Evolutionary conservation across 768 basidiomycete genomes (phyloP).

Genomic region (Cubamyces sp.): DNA sequence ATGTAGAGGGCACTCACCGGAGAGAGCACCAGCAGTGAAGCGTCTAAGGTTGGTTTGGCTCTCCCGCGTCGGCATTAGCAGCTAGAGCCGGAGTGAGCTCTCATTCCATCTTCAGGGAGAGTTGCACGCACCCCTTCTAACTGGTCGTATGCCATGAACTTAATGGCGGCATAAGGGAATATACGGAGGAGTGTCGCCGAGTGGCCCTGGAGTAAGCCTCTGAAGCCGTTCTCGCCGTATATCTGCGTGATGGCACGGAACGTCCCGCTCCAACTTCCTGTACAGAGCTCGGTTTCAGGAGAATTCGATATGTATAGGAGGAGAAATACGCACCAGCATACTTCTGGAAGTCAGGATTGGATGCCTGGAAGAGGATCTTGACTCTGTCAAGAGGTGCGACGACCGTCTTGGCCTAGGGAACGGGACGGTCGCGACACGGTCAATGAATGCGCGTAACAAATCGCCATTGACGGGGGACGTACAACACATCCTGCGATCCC

Average conservation of each 20-base stretch:
- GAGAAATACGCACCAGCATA: slow-evolving; percentile 71
- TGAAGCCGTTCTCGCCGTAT: slow-evolving; percentile 63
- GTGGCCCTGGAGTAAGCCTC: slow-evolving; percentile 94
- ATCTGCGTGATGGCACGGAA: slow-evolving; percentile 78
- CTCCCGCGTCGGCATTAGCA: slow-evolving; percentile 83
- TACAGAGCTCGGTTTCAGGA: slow-evolving; percentile 37
- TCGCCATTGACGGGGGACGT: slow-evolving; percentile 39
- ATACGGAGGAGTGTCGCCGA: slow-evolving; percentile 92
- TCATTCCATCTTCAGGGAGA: background rate
- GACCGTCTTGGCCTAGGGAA: slow-evolving; percentile 82
- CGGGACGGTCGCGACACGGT: slow-evolving; percentile 18
- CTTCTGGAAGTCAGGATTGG: slow-evolving; percentile 91
- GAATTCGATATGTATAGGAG: slow-evolving; percentile 25
- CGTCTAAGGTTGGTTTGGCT: slow-evolving; percentile 78
- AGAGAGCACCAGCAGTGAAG: slow-evolving; percentile 85
- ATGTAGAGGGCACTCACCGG: slow-evolving; percentile 57
- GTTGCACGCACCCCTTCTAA: slow-evolving; percentile 64
- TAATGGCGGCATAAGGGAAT: slow-evolving; percentile 96
- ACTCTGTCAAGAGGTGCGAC: slow-evolving; percentile 97
- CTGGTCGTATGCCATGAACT: slow-evolving; percentile 96
- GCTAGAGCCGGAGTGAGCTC: slow-evolving; percentile 44
- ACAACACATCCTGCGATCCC: slow-evolving; percentile 94
- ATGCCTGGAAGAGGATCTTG: slow-evolving; percentile 98
- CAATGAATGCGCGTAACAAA: background rate
- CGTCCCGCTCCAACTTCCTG: slow-evolving; percentile 89